Conservation (phyloP, 2,329 filamentous ascomycete genomes). For the Penicillium carneum region DNA sequence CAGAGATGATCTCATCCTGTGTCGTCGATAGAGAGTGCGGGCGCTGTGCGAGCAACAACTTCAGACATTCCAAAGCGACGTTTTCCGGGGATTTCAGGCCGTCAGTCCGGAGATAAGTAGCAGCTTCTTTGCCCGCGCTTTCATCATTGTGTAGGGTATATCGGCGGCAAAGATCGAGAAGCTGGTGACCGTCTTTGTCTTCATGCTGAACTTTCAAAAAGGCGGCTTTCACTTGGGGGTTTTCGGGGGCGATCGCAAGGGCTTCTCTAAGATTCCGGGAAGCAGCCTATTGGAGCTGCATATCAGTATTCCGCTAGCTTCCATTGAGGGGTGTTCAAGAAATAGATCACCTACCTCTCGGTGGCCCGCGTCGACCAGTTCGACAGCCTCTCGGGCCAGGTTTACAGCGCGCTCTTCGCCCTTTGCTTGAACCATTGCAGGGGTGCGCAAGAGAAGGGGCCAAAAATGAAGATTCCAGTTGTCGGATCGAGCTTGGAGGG, state of each 20-base stretch:
- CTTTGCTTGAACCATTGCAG: slow-evolving; percentile 53
- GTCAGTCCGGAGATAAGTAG: slow-evolving; percentile 52
- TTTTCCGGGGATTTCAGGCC: slow-evolving; percentile 54
- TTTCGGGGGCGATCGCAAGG: slow-evolving; percentile 55
- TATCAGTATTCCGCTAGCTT: background rate
- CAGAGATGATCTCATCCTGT: slow-evolving; percentile 58
- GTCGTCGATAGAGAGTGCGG: slow-evolving; percentile 47
- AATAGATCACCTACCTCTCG: slow-evolving; percentile 49
- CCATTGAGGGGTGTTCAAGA: background rate
- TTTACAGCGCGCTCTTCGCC: slow-evolving; percentile 56
- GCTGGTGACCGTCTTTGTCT: slow-evolving; percentile 52
- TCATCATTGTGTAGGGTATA: slow-evolving; percentile 54
- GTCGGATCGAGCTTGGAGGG: background rate
- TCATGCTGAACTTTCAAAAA: slow-evolving; percentile 55
- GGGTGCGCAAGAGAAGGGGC: slow-evolving; percentile 25
- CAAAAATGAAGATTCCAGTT: slow-evolving; percentile 4
- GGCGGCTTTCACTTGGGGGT: slow-evolving; percentile 54
- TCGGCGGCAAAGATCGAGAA: slow-evolving; percentile 55
- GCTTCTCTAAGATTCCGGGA: slow-evolving; percentile 59
- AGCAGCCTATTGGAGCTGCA: slow-evolving; percentile 47
- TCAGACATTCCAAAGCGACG: slow-evolving; percentile 54
- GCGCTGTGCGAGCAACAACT: slow-evolving; percentile 51
- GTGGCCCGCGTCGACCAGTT: slow-evolving; percentile 55
- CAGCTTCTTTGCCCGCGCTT: slow-evolving; percentile 54
- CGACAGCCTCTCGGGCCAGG: slow-evolving; percentile 57